Percentiles rank a stretch among this genome's conserved stretches.
Evolutionary conservation across 345 rosid species (phyloP).

Genomic region (Bruguiera parviflora): DNA sequence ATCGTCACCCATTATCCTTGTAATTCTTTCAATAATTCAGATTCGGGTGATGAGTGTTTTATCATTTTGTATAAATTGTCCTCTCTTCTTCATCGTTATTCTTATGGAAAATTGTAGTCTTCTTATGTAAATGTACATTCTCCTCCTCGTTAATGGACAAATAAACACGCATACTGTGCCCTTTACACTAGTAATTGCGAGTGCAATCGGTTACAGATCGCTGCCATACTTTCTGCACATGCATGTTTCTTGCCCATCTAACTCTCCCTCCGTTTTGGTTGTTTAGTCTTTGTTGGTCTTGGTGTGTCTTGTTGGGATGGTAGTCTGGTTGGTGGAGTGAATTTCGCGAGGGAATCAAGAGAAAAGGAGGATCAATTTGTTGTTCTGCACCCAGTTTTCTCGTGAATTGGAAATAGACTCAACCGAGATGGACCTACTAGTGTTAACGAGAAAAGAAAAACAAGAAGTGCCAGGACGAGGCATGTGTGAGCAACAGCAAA

Average conservation of each 20-base stretch:
- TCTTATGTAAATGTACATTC: slow-evolving; percentile 31
- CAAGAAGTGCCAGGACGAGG: background rate
- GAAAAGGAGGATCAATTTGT: background rate
- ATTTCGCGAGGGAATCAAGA: background rate
- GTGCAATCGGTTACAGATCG: slow-evolving; percentile 14
- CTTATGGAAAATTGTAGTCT: background rate
- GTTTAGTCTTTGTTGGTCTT: background rate
- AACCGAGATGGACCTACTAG: background rate
- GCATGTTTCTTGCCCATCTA: background rate
- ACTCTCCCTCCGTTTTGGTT: too few species aligned
- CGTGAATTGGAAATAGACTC: background rate
- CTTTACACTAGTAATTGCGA: slow-evolving; percentile 12
- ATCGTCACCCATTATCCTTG: slow-evolving; percentile 18
- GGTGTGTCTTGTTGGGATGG: background rate
- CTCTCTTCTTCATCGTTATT: slow-evolving; percentile 2
- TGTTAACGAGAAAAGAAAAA: background rate
- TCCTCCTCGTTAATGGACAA: slow-evolving; percentile 22
- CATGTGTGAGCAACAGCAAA: background rate
- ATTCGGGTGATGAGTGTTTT: slow-evolving; percentile 13
- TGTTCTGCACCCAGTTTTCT: background rate
- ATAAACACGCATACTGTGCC: slow-evolving; percentile 28
- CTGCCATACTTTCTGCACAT: background rate
- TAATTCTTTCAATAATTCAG: slow-evolving; percentile 14
- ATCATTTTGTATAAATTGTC: slow-evolving; percentile 32
- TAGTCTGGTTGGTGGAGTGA: background rate